Evolutionary conservation across 768 basidiomycete genomes (phyloP), one percentile per base, ranked within the genome.

Genomic region (Mycena pura): DNA sequence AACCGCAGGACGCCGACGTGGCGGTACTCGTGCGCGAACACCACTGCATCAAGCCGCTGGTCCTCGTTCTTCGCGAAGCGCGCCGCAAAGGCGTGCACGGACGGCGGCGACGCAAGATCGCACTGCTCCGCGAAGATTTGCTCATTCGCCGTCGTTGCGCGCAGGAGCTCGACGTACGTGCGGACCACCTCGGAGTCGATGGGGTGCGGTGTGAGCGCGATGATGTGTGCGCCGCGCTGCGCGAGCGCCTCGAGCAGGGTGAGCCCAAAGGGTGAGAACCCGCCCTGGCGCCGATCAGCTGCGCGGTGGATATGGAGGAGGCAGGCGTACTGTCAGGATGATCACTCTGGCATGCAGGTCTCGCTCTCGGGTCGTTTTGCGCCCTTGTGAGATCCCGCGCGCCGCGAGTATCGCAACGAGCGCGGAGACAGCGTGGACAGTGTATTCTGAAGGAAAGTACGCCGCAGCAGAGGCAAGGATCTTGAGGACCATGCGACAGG

Each of bases 51-150:
- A n/a, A 96, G 68, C 22, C 91, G 77, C 27, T 86, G 84, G 43
- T 89, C 86, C 43, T 86, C 80, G 0, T 81, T 85, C 3, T 85
- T 85, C 60, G 89, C 71, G 73, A 95, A 93, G 9, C 80, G 76
- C 0, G 81, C 83, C 67, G 86, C 90, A 70, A 96, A 95, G 9
- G 78, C 76, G 29, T 86, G 83, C 14, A 96, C 84, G 19, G 88
- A 87, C 0, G 81, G 73, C 0, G 91, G 85, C 0, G 89, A 89
- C 0, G 81, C 58, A 0, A 93, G 75, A 69, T 93, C 88, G 66
- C 91, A 93, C 53, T 90, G 78, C 60, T 95, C 93, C 13, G 90
- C 91, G 70, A 78, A 95, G 53, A 96, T 86, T 52, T 89, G 77
- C 63, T 92, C 86, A 74, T 95, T 95, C 43, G 82, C 82, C 17